Percentiles rank a stretch among this genome's conserved stretches.
Conservation (phyloP, 129 eudicot species). For the Artemisia argyi region DNA sequence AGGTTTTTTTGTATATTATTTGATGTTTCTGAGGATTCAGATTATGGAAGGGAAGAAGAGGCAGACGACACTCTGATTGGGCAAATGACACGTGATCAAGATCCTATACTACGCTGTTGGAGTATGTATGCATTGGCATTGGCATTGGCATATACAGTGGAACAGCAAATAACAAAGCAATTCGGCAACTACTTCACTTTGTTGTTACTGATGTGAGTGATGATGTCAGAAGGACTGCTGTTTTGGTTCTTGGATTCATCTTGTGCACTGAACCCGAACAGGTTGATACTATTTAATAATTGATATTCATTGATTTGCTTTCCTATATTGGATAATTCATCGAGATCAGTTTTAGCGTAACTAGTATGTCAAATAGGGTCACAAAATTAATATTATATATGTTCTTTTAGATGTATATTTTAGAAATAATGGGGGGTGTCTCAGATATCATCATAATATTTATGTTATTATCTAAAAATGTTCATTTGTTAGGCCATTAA, state of each 20-base stretch:
- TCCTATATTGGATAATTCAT: too few relatives aligned
- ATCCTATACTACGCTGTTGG: constrained; percentile 91
- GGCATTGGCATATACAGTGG: constrained; percentile 97
- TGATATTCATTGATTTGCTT: neutral
- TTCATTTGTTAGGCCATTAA: neutral
- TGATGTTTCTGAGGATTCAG: constrained; percentile 92
- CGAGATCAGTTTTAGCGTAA: too few relatives aligned
- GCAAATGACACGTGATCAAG: constrained; percentile 96
- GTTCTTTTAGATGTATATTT: neutral
- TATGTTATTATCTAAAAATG: too few relatives aligned
- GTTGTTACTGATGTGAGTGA: constrained; percentile 97
- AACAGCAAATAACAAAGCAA: constrained; percentile 92
- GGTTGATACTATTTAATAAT: constrained; percentile 48
- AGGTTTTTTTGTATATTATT: constrained; percentile 46
- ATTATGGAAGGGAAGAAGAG: constrained; percentile 96
- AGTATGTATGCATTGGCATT: constrained; percentile 97
- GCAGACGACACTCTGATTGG: constrained; percentile 90
- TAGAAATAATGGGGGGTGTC: neutral
- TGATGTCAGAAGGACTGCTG: constrained; percentile 34
- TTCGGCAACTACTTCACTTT: constrained; percentile 90
- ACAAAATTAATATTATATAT: too few relatives aligned
- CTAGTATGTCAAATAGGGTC: too few relatives aligned
- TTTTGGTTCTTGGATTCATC: constrained; percentile 91
- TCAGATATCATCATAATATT: too few relatives aligned
- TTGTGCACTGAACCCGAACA: constrained; percentile 93